phyloP scores from a whole-genome alignment of 768 basidiomycete genomes.

The Sarcodon aspratus region DNA sequence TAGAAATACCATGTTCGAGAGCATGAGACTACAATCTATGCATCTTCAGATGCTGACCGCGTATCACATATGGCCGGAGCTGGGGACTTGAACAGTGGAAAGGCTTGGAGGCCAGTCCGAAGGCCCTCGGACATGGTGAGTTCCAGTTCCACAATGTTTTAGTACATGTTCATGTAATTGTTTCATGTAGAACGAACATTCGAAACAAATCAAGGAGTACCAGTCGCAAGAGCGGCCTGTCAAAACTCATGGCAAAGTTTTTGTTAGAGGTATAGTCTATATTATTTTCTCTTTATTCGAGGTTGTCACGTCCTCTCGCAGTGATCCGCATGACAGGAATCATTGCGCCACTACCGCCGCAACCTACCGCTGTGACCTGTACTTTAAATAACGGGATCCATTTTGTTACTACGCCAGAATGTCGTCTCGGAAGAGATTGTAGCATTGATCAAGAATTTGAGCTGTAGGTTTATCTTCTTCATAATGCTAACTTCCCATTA shows the following conservation, averaged over 20 bases:
- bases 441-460: constrained; percentile 86
- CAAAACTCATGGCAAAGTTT: constrained; percentile 86
- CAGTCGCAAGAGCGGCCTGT: constrained; percentile 65
- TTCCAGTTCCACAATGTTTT: constrained; percentile 1
- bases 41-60: constrained; percentile 55
- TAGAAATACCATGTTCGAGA: constrained; percentile 80
- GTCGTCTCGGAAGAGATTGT: constrained; percentile 42
- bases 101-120: constrained; percentile 80
- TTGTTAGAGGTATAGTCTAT: constrained; percentile 65
- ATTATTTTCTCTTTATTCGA: not conserved
- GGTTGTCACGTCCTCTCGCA: constrained; percentile 19
- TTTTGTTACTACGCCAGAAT: constrained; percentile 84
- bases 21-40: constrained; percentile 67
- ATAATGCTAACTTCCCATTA: not conserved
- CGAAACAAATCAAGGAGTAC: constrained; percentile 79
- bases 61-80: constrained; percentile 61
- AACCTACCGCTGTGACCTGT: constrained; percentile 67
- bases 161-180: not conserved
- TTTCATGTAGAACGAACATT: constrained; percentile 72
- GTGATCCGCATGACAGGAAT: constrained; percentile 70
- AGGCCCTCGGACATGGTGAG: constrained; percentile 91
- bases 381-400: constrained; percentile 96
- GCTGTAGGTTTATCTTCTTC: constrained; percentile 39
- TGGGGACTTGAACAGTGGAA: constrained; percentile 74
- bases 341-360: constrained; percentile 66